Conservation (phyloP, 2,329 filamentous ascomycete species). For the Apiospora malaysiana region DNA sequence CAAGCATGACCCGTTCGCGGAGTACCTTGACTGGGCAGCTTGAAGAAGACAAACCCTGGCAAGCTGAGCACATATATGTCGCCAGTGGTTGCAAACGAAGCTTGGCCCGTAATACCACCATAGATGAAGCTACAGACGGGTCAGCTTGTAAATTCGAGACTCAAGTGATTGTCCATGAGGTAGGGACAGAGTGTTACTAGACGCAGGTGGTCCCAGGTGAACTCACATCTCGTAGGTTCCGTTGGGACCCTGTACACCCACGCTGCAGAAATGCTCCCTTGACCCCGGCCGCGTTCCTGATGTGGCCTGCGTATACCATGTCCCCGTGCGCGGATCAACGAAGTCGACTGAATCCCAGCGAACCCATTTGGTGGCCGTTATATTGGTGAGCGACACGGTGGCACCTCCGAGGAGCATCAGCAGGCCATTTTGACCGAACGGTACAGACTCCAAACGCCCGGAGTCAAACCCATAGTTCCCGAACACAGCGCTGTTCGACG, state of each 20-base stretch:
- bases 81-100: background rate
- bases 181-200: background rate
- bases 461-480: background rate
- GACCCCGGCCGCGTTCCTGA: background rate
- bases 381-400: background rate
- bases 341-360: background rate
- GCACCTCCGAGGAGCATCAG: conserved; percentile 19
- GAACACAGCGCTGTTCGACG: background rate
- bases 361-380: background rate
- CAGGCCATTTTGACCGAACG: background rate
- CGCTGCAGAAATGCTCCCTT: conserved; percentile 5
- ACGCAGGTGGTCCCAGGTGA: background rate
- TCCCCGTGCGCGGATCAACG: background rate
- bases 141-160: background rate
- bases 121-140: conserved; percentile 2
- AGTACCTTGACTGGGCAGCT: background rate
- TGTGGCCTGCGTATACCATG: conserved; percentile 19
- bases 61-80: conserved; percentile 23
- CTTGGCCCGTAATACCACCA: background rate
- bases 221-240: conserved; percentile 21
- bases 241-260: conserved; percentile 2
- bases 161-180: background rate
- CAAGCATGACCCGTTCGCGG: conserved; percentile 15
- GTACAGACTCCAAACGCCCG: background rate
- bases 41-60: conserved; percentile 24